These are phyloP conservation scores for Primulina eburnea DNA, from an alignment of 257 asterid species.

Conservation along the genomic window DNA sequence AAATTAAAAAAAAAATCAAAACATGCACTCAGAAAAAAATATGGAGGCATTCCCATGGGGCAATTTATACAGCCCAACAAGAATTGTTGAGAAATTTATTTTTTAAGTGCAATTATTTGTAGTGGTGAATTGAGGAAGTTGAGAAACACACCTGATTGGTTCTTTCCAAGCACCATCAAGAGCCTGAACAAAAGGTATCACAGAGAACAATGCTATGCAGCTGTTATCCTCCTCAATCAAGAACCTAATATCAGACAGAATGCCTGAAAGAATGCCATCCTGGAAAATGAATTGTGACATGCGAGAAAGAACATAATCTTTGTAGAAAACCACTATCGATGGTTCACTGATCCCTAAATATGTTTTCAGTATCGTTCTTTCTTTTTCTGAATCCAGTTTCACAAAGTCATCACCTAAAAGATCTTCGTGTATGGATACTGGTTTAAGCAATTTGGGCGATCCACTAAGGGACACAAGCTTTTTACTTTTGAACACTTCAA, in stretches of 20 bases:
- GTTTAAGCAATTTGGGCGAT: conserved; percentile 80
- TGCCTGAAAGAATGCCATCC: conserved; percentile 54
- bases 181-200: conserved; percentile 67
- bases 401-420: conserved; percentile 77
- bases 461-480: conserved; percentile 64
- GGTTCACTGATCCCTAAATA: conserved; percentile 72
- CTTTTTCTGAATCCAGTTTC: conserved; percentile 78
- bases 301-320: conserved; percentile 60
- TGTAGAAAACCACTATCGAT: conserved; percentile 61
- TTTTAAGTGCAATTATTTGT: conserved; percentile 2
- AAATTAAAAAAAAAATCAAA: not conserved
- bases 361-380: conserved; percentile 57
- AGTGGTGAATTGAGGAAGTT: conserved; percentile 19
- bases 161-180: conserved; percentile 78
- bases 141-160: conserved; percentile 66
- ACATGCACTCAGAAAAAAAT: not conserved
- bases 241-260: conserved; percentile 54
- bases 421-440: conserved; percentile 60
- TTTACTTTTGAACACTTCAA: conserved; percentile 83
- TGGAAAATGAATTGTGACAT: conserved; percentile 55
- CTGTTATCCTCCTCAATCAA: conserved; percentile 67
- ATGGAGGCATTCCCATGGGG: conserved; percentile 18
- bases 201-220: conserved; percentile 57
- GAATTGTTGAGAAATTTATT: conserved; percentile 11
- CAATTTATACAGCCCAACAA: conserved; percentile 18